Base-by-base conservation (phyloP, 2,329 filamentous ascomycete species). In the Talaromyces sp. region DNA sequence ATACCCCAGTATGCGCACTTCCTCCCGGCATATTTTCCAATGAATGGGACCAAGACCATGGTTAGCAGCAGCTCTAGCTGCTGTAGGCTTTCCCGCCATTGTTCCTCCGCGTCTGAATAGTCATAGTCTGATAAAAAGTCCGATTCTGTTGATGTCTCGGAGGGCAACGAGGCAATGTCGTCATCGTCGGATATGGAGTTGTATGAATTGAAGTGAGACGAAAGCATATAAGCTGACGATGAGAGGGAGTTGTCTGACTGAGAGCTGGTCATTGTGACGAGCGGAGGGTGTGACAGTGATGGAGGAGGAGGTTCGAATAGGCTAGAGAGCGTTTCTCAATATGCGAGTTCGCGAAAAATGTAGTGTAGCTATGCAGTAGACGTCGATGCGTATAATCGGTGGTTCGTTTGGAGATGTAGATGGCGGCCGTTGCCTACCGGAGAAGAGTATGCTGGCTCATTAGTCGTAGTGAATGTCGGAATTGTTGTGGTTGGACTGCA, bases 1-100 rank as follows among this genome's bases (percentile, higher is more conserved):
- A 44, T 83, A 97, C 94, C 92, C 91, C 92, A 97, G 74, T 96
- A 97, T 63, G 94, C 94, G 80, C 93, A 96, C 77, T 92, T 96
- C 75, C 95, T 85, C 53, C 95, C 95, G 75, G 97, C 87, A 78
- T 92, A 98, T 78, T 98, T 99, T 63, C 95, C 95, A 68, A 92
- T 81, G 76, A 96, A 97, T 2, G 95, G 95, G 57, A 99, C 89
- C 68, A 98, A 77, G 56, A 98, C 90, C 92, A 99, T 96, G 23
- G 91, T 96, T 73, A 98, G 78, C 67, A 99, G 82, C 66, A 98
- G 82, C 79, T 99, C 92, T 63, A 99, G 79, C 79, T 99, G 95
- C 76, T 97, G 91, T 65, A 99, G 80, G 70, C 91, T 96, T 70
- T 93, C 91, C 70, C 94, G 89, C 95, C 95, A 99, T 78, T 99